Conservation (phyloP, 345 rosid genomes). For the Zanthoxylum bungeanum region DNA sequence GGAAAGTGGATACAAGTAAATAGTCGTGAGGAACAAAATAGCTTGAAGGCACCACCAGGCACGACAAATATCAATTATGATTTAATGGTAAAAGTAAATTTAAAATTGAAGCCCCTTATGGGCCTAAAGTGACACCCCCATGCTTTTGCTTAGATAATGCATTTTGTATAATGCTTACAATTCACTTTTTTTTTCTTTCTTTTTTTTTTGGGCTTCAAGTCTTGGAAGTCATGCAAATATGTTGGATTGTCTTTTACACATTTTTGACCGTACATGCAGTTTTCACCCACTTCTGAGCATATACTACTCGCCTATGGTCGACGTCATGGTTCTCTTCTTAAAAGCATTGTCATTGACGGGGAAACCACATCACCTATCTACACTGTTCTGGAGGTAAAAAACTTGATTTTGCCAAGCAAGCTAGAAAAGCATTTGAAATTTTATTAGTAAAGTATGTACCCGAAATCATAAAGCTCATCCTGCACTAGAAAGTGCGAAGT, state of each 20-base stretch:
- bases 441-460: background rate
- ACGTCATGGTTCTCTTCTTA: constrained; percentile 88
- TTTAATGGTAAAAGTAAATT: no score
- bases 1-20: no score
- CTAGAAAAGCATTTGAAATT: background rate
- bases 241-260: constrained; percentile 2
- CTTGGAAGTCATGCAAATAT: background rate
- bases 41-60: no score
- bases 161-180: background rate
- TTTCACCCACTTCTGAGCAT: constrained; percentile 96
- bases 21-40: no score
- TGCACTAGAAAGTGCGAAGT: background rate
- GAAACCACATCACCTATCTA: constrained; percentile 75
- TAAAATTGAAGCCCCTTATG: no score
- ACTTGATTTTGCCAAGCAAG: background rate
- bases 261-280: constrained; percentile 50
- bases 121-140: no score
- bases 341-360: constrained; percentile 85
- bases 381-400: constrained; percentile 85
- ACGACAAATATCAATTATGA: no score
- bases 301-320: constrained; percentile 94
- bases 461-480: background rate
- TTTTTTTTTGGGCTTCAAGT: no score
- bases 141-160: background rate
- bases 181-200: constrained; percentile 1